These are phyloP conservation scores for Tylopilus sp. DNA, from an alignment of 1,284 basidiomycete species.

Conservation along the genomic window DNA sequence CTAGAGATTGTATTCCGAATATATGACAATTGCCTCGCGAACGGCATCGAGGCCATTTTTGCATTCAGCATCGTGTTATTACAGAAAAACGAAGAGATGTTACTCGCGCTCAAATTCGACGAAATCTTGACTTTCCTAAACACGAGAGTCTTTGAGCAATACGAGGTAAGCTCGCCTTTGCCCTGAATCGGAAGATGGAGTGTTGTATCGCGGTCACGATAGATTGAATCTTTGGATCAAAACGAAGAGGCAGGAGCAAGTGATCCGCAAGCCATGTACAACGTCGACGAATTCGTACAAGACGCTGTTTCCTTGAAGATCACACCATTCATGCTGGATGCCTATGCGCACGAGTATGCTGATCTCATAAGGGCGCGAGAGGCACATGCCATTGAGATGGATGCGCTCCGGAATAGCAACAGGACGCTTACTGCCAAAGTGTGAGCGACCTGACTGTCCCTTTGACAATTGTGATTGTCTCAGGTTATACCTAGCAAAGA, in stretches of 20 bases:
- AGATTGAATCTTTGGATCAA: conserved; percentile 28
- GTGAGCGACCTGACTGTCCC: conserved; percentile 42
- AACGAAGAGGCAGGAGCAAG: conserved; percentile 29
- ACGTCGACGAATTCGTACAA: conserved; percentile 77
- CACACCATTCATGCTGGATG: conserved; percentile 89
- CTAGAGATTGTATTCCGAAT: conserved; percentile 93
- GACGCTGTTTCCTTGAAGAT: conserved; percentile 82
- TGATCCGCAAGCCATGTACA: conserved; percentile 43
- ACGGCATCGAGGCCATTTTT: conserved; percentile 95
- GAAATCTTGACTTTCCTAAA: conserved; percentile 83
- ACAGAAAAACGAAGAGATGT: conserved; percentile 79
- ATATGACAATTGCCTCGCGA: conserved; percentile 92
- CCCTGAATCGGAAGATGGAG: background rate
- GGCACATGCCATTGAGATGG: conserved; percentile 78
- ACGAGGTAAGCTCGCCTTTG: conserved; percentile 45
- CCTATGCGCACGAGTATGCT: conserved; percentile 84
- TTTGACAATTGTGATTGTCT: conserved; percentile 1
- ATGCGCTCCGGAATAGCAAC: conserved; percentile 75
- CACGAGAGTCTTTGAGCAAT: conserved; percentile 76
- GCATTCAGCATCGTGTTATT: conserved; percentile 89
- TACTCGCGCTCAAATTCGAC: conserved; percentile 84
- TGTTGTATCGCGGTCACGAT: background rate
- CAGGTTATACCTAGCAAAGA: conserved; percentile 52
- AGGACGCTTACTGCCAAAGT: conserved; percentile 75
- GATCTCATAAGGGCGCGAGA: conserved; percentile 66